Base-by-base conservation (phyloP, 345 rosid genomes). In the Brassica nigra region DNA sequence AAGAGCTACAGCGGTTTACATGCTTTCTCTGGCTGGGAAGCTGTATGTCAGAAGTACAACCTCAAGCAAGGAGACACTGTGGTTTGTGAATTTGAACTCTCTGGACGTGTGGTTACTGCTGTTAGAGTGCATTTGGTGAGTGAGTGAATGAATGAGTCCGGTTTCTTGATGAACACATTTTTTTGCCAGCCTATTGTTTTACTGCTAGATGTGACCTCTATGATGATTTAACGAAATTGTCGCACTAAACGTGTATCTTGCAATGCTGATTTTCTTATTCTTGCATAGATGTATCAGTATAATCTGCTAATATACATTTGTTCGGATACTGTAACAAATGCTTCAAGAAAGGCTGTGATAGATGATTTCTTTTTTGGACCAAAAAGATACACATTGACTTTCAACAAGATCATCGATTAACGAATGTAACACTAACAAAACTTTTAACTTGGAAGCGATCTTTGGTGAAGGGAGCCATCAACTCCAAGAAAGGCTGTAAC, bases 31-130 rank as follows among this genome's bases (percentile, higher is more conserved):
- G 74, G 57, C 30, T 79, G 82, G 82, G 31, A n/a, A 4, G 33
- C 0, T 66, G 0, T 79, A 14, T 67, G 78, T 67, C 68, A 30
- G 16, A 67, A 2, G 31, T 7, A 67, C n/a, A 33, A 79, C 36
- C 55, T 73, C 11, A 34, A 72, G 1, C 2, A 0, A 11, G 82
- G 78, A 66, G 78, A 67, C 70, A 18, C 14, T 7, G 49, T 79
- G 30, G 78, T 79, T 23, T 79, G 82, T 34, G 82, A 79, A 36
- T 33, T 79, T 6, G 74, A 73, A 67, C 65, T 37, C 58, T 44
- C 78, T 3, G 23, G 49, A 31, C 34, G 44, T 61, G 28, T 73
- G 1, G 78, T 79, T 15, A 6, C 57, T 0, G 70, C 69, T 61
- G 44, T 73, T 33, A n/a, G 78, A 73, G 8, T 79, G 5, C 82